Percentiles rank a stretch among this genome's conserved stretches.
These are phyloP conservation scores for Phytophthora agathidicida DNA, from an alignment of 352 stramenopile genomes.

Conservation along the genomic window DNA sequence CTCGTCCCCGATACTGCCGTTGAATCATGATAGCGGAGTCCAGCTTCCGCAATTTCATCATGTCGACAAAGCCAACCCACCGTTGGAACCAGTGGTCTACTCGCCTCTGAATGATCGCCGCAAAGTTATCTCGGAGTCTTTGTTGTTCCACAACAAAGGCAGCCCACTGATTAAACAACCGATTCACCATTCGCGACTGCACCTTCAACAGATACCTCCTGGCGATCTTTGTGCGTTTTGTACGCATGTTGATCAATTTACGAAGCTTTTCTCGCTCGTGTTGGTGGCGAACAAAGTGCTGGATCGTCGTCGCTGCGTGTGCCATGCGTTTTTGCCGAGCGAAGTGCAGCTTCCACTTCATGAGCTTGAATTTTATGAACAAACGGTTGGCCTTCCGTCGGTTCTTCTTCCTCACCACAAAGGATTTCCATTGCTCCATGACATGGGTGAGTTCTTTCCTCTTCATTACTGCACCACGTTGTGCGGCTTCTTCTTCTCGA, in stretches of 20 bases:
- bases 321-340: constrained; percentile 28
- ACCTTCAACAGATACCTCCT: constrained; percentile 64
- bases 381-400: constrained; percentile 53
- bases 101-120: constrained; percentile 47
- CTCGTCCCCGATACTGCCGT: constrained; percentile 58
- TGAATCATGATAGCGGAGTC: constrained; percentile 57
- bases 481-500: constrained; percentile 52
- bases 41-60: constrained; percentile 34
- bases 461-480: constrained; percentile 36
- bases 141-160: constrained; percentile 43
- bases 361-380: constrained; percentile 71
- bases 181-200: constrained; percentile 46
- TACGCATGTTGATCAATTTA: constrained; percentile 46
- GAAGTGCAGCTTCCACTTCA: constrained; percentile 59
- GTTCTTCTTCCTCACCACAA: constrained; percentile 42
- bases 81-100: constrained; percentile 48
- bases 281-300: constrained; percentile 31
- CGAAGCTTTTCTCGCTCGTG: constrained; percentile 33
- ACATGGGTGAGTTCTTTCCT: constrained; percentile 28
- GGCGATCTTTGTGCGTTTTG: constrained; percentile 59
- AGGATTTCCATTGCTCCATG: constrained; percentile 44
- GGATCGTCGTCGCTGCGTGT: constrained; percentile 41
- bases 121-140: constrained; percentile 51
- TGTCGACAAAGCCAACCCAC: constrained; percentile 46
- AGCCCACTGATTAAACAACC: constrained; percentile 66